These are phyloP conservation scores for Gynandropsis gynandra DNA, from an alignment of 345 rosid species.

Conservation along the genomic window DNA sequence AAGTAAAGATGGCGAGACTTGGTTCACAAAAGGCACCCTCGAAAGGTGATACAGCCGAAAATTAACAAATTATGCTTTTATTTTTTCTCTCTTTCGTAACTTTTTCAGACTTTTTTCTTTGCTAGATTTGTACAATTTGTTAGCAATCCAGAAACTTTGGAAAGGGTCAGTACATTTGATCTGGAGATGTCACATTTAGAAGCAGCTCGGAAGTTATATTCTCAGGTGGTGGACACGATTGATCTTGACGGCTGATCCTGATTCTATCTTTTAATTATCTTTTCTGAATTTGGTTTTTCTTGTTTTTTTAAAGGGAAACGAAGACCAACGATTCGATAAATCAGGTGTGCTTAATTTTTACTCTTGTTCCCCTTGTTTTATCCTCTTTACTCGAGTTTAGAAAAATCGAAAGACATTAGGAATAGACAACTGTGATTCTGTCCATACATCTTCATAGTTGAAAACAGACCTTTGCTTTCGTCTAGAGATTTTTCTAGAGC, in stretches of 20 bases:
- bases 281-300: neutral
- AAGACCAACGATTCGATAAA: slow-evolving; percentile 38
- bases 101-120: neutral
- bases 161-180: slow-evolving; percentile 63
- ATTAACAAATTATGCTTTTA: neutral
- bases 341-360: slow-evolving; percentile 35
- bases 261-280: slow-evolving; percentile 6
- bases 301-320: slow-evolving; percentile 40
- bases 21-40: slow-evolving; percentile 93
- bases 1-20: slow-evolving; percentile 34
- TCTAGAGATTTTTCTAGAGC: too few relatives aligned
- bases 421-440: too few relatives aligned
- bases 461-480: too few relatives aligned
- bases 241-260: neutral
- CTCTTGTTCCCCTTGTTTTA: neutral
- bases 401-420: too few relatives aligned
- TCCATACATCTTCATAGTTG: too few relatives aligned
- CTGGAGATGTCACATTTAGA: slow-evolving; percentile 92
- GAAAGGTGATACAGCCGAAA: slow-evolving; percentile 50
- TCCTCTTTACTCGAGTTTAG: too few relatives aligned
- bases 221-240: slow-evolving; percentile 38
- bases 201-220: slow-evolving; percentile 73
- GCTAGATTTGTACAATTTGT: slow-evolving; percentile 86
- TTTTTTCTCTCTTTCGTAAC: neutral
- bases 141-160: slow-evolving; percentile 78